Conservation (phyloP, 1,284 basidiomycete species). For the Papiliotrema laurentii region DNA sequence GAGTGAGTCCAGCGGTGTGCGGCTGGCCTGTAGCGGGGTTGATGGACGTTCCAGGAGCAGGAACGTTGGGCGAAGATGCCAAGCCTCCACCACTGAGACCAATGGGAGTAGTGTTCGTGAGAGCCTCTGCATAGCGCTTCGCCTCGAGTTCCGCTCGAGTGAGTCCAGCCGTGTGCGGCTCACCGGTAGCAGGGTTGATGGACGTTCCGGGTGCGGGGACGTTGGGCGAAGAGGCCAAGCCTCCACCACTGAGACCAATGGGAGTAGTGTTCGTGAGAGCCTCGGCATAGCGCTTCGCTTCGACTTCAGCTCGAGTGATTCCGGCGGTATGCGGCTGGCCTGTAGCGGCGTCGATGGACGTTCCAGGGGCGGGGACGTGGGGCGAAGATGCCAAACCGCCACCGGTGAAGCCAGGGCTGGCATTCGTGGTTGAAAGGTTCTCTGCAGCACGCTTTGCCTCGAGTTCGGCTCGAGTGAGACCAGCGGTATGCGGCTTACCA, state of each 20-base stretch:
- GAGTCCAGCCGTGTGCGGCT: slow-evolving; percentile 32
- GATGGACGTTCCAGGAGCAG: slow-evolving; percentile 20
- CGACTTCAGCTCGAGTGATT: slow-evolving; percentile 35
- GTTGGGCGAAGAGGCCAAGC: slow-evolving; percentile 23
- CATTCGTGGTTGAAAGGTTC: background rate
- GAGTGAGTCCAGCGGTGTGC: slow-evolving; percentile 34
- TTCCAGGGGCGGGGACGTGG: slow-evolving; percentile 26
- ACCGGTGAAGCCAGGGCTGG: slow-evolving; percentile 4
- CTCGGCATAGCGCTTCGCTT: slow-evolving; percentile 23
- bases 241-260: slow-evolving; percentile 12
- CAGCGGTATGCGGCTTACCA: slow-evolving; percentile 32
- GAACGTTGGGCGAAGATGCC: slow-evolving; percentile 25
- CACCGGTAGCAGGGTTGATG: slow-evolving; percentile 34
- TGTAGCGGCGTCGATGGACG: slow-evolving; percentile 30
- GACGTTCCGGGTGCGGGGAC: slow-evolving; percentile 22
- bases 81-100: slow-evolving; percentile 19
- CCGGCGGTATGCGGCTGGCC: slow-evolving; percentile 35
- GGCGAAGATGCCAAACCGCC: slow-evolving; percentile 25
- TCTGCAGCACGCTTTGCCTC: slow-evolving; percentile 25
- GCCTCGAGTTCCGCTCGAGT: slow-evolving; percentile 37
- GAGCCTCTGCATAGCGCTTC: slow-evolving; percentile 19
- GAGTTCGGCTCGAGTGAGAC: slow-evolving; percentile 38
- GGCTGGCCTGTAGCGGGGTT: slow-evolving; percentile 35
- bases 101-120: background rate
- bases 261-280: background rate